Evolutionary conservation across 768 basidiomycete species (phyloP), one percentile per base, ranked within the genome.

Genomic region (Tylopilus subfusipes): DNA sequence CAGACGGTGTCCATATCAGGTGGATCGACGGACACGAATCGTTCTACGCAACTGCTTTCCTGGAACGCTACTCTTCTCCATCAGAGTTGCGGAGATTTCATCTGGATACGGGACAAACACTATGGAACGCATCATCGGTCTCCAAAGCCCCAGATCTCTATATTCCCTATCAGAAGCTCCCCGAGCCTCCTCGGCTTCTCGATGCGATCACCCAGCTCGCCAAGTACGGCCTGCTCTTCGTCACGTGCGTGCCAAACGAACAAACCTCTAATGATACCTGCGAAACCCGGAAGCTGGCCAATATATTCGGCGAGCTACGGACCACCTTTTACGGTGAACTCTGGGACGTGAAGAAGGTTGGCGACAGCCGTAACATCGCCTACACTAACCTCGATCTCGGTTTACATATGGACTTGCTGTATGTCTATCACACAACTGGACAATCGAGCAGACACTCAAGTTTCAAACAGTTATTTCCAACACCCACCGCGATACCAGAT

Each of bases 371-470:
- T 60, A 99, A 99, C 68, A 93, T 99, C 52, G 96, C 96, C 4
- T 98, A 97, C 68, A 99, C 96, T 13, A 85, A 93, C 68, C 77
- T 97, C 24, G 80, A 90, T 60, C 77, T 99, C 10, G 95, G 88
- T 0, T 67, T 95, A 21, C 95, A 98, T 64, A 91, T 92, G 88
- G 96, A 98, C 73, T 75, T 98, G 0, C 72, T 89, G 93, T 95
- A 65, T 59, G 92, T 78, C 12, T 33, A n/a, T n/a, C 13, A 5
- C 34, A 48, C 22, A 0, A 16, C 33, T 40, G 14, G 25, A 11
- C 14, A 10, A 4, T 33, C 4, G 4, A 38, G 5, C 21, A 3
- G 30, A 4, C 25, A 52, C 42, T 60, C 27, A 68, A 52, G 13
- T 50, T 52, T 31, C 40, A 18, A 21, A 5, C 63, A 95, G 94